A percentile compares a stretch with the other conserved stretches of the same genome.
These are phyloP conservation scores for Piper longum DNA, from an alignment of 164 flowering plant species.

Conservation along the genomic window DNA sequence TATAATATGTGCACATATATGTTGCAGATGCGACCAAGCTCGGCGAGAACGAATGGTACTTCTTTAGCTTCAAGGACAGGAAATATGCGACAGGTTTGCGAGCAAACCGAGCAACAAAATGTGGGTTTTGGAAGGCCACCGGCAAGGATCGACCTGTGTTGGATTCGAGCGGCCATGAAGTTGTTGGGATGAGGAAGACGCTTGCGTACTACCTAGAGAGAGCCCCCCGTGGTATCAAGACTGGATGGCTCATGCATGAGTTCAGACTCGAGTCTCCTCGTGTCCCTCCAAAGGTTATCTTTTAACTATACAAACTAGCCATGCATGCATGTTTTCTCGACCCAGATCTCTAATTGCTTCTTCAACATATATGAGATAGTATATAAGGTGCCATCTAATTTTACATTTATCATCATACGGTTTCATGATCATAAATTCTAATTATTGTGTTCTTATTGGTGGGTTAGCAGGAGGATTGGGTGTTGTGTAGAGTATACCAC, in stretches of 20 bases:
- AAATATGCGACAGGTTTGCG: conserved; percentile 72
- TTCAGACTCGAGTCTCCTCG: conserved; percentile 60
- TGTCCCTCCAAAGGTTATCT: conserved; percentile 52
- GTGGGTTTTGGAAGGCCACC: conserved; percentile 86
- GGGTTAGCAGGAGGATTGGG: conserved; percentile 71
- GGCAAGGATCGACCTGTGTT: conserved; percentile 68
- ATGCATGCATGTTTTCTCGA: no score
- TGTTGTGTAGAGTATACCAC: conserved; percentile 66
- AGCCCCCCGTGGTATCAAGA: conserved; percentile 75
- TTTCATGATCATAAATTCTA: no score
- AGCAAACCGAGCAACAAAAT: conserved; percentile 55
- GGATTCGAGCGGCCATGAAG: conserved; percentile 28
- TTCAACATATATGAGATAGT: no score
- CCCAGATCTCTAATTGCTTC: no score
- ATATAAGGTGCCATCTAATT: no score
- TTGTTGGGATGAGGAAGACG: conserved; percentile 77
- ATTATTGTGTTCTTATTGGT: no score
- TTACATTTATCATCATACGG: no score
- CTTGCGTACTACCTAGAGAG: conserved; percentile 60
- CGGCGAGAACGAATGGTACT: conserved; percentile 66
- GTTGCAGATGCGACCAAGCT: conserved; percentile 62
- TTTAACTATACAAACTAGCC: not conserved
- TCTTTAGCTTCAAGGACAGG: conserved; percentile 79
- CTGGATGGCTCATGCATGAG: conserved; percentile 94
- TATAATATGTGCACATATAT: no score